These are phyloP conservation scores for Oemleria cerasiformis DNA, from an alignment of 306 rosid genomes.

Conservation along the genomic window DNA sequence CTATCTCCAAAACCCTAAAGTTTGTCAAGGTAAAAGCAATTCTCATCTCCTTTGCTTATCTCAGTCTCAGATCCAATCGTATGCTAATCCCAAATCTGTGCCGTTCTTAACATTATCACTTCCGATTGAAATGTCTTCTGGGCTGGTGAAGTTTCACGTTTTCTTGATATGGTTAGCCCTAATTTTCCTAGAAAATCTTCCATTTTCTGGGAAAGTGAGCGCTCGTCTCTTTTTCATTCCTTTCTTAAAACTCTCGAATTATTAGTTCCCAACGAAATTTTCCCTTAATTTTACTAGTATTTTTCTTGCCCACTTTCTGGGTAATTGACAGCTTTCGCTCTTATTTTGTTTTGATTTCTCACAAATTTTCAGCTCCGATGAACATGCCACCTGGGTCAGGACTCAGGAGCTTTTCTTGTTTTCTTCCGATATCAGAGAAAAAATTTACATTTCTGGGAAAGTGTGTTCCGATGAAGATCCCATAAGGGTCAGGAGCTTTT, in stretches of 20 bases:
- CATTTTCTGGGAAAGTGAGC: not conserved
- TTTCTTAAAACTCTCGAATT: not conserved
- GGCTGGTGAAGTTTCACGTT: not conserved
- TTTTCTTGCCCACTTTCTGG: too few species aligned
- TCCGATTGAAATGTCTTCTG: not conserved
- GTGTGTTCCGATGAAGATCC: not conserved
- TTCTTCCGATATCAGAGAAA: too few species aligned
- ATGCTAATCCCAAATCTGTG: not conserved
- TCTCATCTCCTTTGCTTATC: not conserved
- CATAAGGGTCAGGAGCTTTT: not conserved
- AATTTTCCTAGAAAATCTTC: not conserved
- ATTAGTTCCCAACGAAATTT: not conserved
- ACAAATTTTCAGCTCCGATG: too few species aligned
- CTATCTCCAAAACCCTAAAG: constrained; percentile 10
- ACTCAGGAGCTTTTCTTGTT: too few species aligned
- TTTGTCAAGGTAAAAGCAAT: constrained; percentile 6
- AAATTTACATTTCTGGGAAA: too few species aligned
- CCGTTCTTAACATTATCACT: not conserved
- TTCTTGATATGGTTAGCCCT: not conserved
- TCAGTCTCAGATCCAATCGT: not conserved
- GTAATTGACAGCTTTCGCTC: too few species aligned
- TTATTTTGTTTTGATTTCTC: too few species aligned
- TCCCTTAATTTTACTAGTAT: too few species aligned
- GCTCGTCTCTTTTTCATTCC: not conserved
- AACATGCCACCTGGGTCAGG: too few species aligned